Evolutionary conservation across 495 filamentous ascomycete genomes (phyloP), one percentile per base, ranked within the genome.

Genomic region (Aspergillus wentii): DNA sequence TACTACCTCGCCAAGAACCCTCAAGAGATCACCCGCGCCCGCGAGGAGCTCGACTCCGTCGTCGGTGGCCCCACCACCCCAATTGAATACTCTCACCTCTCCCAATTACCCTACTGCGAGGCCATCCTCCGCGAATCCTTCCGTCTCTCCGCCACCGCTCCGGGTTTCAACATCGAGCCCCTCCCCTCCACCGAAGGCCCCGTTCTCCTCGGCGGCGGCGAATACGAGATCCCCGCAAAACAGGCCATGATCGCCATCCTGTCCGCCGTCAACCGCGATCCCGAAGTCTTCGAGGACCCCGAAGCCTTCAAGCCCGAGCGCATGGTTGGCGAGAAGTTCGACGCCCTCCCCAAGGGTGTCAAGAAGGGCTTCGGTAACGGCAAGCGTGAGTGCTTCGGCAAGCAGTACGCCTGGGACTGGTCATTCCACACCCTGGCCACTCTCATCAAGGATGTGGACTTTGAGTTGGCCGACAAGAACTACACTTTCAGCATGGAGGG

Each of bases 351-450:
- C 0, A 43, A 56, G 4, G 74, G 66, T 0, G 78, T 76, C 6
- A 83, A 80, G 74, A 85, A 82, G 46, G 68, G 66, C 25, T 87
- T 83, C 38, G 83, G 83, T 2, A 85, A 85, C 41, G 83, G 83
- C 14, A 80, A 80, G 66, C 56, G 83, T 25, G 70, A 71, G 45
- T 87, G 83, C 41, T 74, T 81, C 30, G 83, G 82, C 4, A 75
- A 71, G 46, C 54, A 75, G 42, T 83, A 78, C 65, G 83, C 83
- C 3, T 80, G 73, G 78, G 73, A 83, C 47, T 74, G 71, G 71
- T 62, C 58, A 18, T 42, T 71, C 43, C 52, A 62, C 30, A 59
- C 59, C 0, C 38, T 73, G 8, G 59, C 63, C 16, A 59, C 49
- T 18, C 55, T 74, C 13, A 32, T 74, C 28, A 62, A 59, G 41